Conservation (phyloP, 2,329 filamentous ascomycete genomes). For the Graphium sp. region DNA sequence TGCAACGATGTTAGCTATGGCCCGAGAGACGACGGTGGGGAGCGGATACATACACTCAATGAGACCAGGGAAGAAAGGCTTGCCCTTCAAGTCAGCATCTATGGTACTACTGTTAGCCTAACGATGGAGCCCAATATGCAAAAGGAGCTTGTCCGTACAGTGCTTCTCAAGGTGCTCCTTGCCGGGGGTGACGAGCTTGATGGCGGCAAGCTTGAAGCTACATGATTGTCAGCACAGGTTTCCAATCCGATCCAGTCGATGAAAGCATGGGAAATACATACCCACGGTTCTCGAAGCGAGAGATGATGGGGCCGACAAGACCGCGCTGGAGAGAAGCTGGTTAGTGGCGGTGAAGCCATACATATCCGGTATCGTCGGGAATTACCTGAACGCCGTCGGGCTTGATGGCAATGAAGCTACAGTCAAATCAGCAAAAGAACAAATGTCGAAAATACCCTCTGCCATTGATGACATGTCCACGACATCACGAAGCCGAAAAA, state of each 20-base stretch:
- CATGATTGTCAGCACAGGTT: no score
- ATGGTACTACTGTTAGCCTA: slow-evolving; percentile 10
- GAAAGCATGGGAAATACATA: slow-evolving; percentile 23
- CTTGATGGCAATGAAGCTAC: slow-evolving; percentile 99
- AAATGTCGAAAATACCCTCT: background rate
- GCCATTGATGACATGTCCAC: slow-evolving; percentile 1
- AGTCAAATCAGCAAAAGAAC: background rate
- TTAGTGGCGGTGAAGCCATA: slow-evolving; percentile 7
- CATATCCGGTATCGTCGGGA: background rate
- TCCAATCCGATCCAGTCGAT: no score
- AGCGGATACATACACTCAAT: slow-evolving; percentile 58
- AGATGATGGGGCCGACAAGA: slow-evolving; percentile 94
- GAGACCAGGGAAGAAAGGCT: slow-evolving; percentile 94
- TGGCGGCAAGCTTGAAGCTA: slow-evolving; percentile 94
- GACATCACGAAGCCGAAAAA: background rate
- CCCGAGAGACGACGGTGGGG: background rate
- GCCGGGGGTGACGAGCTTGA: slow-evolving; percentile 82
- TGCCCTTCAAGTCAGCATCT: slow-evolving; percentile 76
- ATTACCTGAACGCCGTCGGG: slow-evolving; percentile 95
- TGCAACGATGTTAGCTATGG: slow-evolving; percentile 18
- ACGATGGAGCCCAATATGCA: slow-evolving; percentile 4
- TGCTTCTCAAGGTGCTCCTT: slow-evolving; percentile 97
- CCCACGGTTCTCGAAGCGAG: slow-evolving; percentile 94
- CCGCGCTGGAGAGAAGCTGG: slow-evolving; percentile 49
- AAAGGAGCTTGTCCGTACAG: slow-evolving; percentile 35